Evolutionary conservation across 2,329 filamentous ascomycete species (phyloP), one percentile per base, ranked within the genome.

Genomic region (Pseudogymnoascus sp.): DNA sequence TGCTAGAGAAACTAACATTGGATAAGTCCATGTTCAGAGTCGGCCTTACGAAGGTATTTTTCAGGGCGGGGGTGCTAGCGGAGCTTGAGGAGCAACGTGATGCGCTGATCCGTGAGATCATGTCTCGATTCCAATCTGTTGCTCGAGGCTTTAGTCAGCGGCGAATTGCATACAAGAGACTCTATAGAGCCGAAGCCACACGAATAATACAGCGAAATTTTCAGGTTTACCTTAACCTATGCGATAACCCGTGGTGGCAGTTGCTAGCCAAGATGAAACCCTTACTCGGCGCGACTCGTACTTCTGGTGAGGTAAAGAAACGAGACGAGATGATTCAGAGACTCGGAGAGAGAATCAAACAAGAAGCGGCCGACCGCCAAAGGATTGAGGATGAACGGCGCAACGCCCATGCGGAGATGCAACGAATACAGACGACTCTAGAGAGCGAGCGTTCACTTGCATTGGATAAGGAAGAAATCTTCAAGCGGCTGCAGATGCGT

Each of bases 391-490:
- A 99, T 63, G 94, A 99, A 69, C 85, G 92, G 33, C 84, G 94
- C 44, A 89, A 92, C 65, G 90, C 91, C 1, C 90, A 97, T 69
- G 81, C 87, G 12, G 94, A 99, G 71, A 88, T 97, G 70, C 84
- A 92, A 68, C 87, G 90, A 33, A 90, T 97, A 56, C 92, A 97
- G 73, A 91, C 97, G 70, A 96, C 91, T 0, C 81, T 99, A 1
- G 95, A 99, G 74, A 96, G 92, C 68, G 95, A 99, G 75, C 86
- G 94, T 60, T 91, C 93, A n/a, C 81, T 99, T 44, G 94, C 94
- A 0, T 79, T 99, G 4, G 94, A 99, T 76, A 99, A 99, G 74
- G 95, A 99, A 73, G 94, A 99, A 71, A 99, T 99, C 65, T 99
- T 97, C 80, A 95, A 93, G 73, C 86, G 95, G n/a, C 80, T 99